Evolutionary conservation across 805 yeast genomes (phyloP).

Genomic region (Candida ulmi): DNA sequence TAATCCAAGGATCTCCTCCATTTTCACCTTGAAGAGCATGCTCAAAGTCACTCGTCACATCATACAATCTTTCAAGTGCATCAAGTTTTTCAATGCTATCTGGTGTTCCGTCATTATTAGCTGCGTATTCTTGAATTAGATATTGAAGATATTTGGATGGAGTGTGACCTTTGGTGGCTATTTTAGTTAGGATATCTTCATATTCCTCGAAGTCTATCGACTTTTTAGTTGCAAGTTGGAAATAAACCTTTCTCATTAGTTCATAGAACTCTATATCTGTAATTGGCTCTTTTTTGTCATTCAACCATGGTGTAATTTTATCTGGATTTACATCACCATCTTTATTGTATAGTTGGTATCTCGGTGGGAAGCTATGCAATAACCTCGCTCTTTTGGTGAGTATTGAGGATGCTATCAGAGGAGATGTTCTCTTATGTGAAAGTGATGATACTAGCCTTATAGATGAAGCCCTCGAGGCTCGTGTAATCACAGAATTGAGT

Average conservation of each 20-base stretch:
- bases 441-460: neutral
- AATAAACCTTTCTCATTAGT: neutral
- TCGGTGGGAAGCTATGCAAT: neutral
- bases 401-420: neutral
- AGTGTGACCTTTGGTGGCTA: neutral
- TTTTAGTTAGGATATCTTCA: neutral
- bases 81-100: neutral
- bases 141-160: too few relatives aligned
- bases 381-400: neutral
- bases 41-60: neutral
- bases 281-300: neutral
- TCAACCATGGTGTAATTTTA: neutral
- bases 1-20: neutral
- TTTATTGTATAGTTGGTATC: neutral
- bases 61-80: neutral
- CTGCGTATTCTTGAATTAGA: too few relatives aligned
- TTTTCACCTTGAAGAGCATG: neutral
- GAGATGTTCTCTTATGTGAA: neutral
- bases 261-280: neutral
- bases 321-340: neutral
- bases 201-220: neutral
- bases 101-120: too few relatives aligned
- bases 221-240: neutral
- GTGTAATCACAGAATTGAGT: neutral
- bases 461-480: neutral